Base-by-base conservation (phyloP, 768 basidiomycete species). In the Panus rudis region DNA sequence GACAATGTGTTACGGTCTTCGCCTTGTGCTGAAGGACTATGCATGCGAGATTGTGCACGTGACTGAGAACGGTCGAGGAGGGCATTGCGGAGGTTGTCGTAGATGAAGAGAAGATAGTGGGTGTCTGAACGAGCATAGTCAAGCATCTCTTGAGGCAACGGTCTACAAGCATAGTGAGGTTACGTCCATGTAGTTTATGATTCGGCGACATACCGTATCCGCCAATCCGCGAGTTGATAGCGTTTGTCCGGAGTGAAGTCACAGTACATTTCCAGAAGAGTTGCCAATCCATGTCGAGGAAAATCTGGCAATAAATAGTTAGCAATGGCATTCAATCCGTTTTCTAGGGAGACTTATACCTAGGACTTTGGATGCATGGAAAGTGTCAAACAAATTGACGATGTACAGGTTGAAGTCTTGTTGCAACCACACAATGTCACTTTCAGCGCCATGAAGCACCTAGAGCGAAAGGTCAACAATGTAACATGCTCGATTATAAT, bases 191-290 rank as follows among this genome's bases (percentile, higher is more conserved):
- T 11, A 31, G 17, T 7, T 35, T 35, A 43, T 27, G 6, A n/a
- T n/a, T n/a, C n/a, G 24, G 16, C 17, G 8, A 52, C 72, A 22
- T 31, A 84, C 79, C 92, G 76, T 52, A 97, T 89, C 20, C 96
- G 80, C 96, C 96, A 99, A 61, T 99, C 96, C 8, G 94, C 96
- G 5, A 94, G 71, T 56, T 97, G 96, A 58, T 94, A 98, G 23
- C 90, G 79, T 65, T 99, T 99, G 67, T 98, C 94, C 0, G 94
- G 79, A 6, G 74, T 72, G 53, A 92, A 92, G 54, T 91, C 81
- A 56, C 90, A 93, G 56, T 90, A 97, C 70, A 84, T 82, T 52
- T 84, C 79, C 6, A 98, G 74, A 11, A 98, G 71, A 32, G 80
- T 75, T 0, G 89, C 88, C 12, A 99, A 78, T 2, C 85, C 84